phyloP scores from a whole-genome alignment of 2,329 filamentous ascomycete genomes.

The Aspergillus cejpii region DNA sequence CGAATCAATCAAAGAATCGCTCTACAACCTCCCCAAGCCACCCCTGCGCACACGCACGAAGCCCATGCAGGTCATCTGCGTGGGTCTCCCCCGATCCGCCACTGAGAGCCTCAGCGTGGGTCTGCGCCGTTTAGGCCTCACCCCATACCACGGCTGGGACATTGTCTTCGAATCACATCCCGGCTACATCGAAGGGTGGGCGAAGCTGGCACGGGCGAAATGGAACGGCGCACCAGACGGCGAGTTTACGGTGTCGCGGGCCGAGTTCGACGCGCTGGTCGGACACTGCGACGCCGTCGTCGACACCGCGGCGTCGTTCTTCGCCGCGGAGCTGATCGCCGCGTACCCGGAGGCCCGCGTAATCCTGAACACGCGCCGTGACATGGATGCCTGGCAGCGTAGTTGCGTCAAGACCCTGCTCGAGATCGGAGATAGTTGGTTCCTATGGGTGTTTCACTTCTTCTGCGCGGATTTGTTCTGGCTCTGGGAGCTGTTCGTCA shows the following conservation, averaged over 20 bases:
- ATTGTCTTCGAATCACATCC: constrained; percentile 8
- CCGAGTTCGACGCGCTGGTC: constrained; percentile 27
- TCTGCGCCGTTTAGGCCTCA: constrained; percentile 19
- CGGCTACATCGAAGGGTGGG: constrained; percentile 2
- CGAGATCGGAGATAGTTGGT: constrained; percentile 6
- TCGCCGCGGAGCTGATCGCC: constrained; percentile 28
- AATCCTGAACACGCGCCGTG: constrained; percentile 8
- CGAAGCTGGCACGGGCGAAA: constrained; percentile 9
- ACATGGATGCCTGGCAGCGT: constrained; percentile 10
- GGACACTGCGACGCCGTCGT: constrained; percentile 25
- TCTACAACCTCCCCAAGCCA: constrained; percentile 5
- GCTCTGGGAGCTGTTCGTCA: constrained; percentile 6
- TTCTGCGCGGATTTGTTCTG: constrained; percentile 12
- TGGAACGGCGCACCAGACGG: constrained; percentile 10
- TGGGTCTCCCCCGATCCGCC: constrained; percentile 21
- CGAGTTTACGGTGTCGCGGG: constrained; percentile 6
- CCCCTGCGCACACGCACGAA: constrained; percentile 8
- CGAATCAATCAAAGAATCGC: neutral
- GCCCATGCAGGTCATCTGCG: constrained; percentile 20
- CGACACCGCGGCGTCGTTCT: constrained; percentile 27
- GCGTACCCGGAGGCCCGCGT: constrained; percentile 27
- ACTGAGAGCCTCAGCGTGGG: constrained; percentile 22
- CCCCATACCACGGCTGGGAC: constrained; percentile 20
- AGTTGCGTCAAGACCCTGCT: constrained; percentile 10
- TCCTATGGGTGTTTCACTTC: constrained; percentile 5